Evolutionary conservation across 73 alveolate species (phyloP), one percentile per base, ranked within the genome.

Genomic region (Stentor roeselii): DNA sequence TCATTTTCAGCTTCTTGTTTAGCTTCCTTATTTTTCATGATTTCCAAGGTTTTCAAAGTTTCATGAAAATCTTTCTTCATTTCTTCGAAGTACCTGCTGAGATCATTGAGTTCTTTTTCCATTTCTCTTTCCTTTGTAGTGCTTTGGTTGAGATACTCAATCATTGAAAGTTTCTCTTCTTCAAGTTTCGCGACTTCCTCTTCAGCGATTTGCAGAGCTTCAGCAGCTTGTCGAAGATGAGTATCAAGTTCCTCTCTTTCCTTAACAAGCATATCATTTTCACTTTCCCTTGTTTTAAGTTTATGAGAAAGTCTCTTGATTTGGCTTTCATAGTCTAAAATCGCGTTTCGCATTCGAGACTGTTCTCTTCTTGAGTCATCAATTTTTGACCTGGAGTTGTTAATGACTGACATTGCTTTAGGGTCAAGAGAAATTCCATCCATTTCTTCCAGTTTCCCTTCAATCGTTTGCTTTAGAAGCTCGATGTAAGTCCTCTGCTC

Each of bases 401-500:
- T 58, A 58, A 58, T 21, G 74, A 21, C 74, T 21, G 27, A n/a
- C 1, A 58, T 21, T 21, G 74, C 74, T n/a, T 58, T 31, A 58
- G 27, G 15, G 74, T 58, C 74, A 58, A 21, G 74, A 58, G 74
- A 58, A 58, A 58, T 58, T 58, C 74, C 74, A n/a, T n/a, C n/a
- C 27, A 58, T n/a, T n/a, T 0, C 27, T 58, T 58, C 74, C 74
- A 58, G 15, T 58, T 58, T 58, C 27, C 35, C 42, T 50, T 67
- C 82, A 21, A 67, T 15, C 15, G 82, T 50, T 35, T 67, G 42
- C 2, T 35, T 67, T 0, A 67, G 42, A 1, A 67, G 60, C 32
- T 67, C 82, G 11, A 67, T 67, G 2, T 67, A 67, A 67, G 82
- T 67, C 32, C 82, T 15, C 42, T 67, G 82, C 77, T 67, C 82